Base-by-base conservation (phyloP, 2,329 filamentous ascomycete genomes). In the Penicillium sp. region DNA sequence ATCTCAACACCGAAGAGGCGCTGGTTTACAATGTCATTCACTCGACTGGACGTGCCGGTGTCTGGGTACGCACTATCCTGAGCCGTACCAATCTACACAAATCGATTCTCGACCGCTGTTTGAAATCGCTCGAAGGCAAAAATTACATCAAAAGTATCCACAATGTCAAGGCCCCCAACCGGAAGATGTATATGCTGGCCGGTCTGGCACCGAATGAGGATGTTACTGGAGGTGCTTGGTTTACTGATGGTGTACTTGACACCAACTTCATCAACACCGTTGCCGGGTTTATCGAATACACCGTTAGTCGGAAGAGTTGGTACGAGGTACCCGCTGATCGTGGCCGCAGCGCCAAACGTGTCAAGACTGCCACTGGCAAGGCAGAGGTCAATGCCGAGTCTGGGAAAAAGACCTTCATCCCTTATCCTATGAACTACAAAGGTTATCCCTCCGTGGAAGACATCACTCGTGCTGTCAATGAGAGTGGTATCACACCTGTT, bases 151-250 rank as follows among this genome's bases (percentile, higher is more conserved):
- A 90, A 67, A 86, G 87, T 54, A 92, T 97, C 77, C 94, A 93
- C 77, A 94, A 89, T 73, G 92, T 96, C 75, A 92, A 96, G 76
- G 88, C 90, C 69, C 91, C 91, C 24, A 90, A 88, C 62, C 89
- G 94, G 71, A 96, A 96, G 77, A 96, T 96, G 83, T 99, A 94
- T 81, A 96, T 99, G 82, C 87, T 96, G 68, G 86, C 88, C 50
- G 87, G 88, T 59, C 83, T 99, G 56, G 85, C 87, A 10, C 93
- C 94, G 0, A 91, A 88, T 50, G 92, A 97, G 58, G 89, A 94
- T 58, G 90, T 95, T 43, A 96, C 92, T 0, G 94, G 94, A 44
- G 94, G 94, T 1, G 89, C 91, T 8, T 99, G 93, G 91, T 97
- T 94, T 72, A 92, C 90, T 7, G 92, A 96, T 59, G 90, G 91